phyloP scores from a whole-genome alignment of 306 rosid species.

The Corylus avellana region DNA sequence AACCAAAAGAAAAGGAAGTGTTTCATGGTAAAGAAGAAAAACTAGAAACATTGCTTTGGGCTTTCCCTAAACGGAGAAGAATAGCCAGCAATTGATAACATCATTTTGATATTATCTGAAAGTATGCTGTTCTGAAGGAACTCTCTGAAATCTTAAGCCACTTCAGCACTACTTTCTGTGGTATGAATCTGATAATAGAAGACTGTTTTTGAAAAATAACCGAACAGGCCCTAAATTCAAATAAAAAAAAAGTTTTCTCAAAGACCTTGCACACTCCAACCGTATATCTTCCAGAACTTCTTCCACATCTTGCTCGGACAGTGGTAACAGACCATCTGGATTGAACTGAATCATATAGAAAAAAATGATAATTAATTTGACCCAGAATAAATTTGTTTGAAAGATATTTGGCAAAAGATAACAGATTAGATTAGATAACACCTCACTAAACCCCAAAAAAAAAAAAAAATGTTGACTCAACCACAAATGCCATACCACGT shows the following conservation, averaged over 20 bases:
- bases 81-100: neutral
- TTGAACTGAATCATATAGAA: conserved; percentile 50
- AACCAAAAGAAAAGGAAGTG: neutral
- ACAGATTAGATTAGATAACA: neutral
- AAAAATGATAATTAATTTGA: conserved; percentile 26
- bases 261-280: conserved; percentile 90
- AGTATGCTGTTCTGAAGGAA: neutral
- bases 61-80: neutral
- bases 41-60: neutral
- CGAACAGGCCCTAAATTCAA: conserved; percentile 17
- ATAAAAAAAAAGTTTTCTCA: conserved; percentile 18
- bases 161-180: neutral
- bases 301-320: conserved; percentile 58
- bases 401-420: neutral
- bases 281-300: conserved; percentile 86
- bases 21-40: neutral
- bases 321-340: conserved; percentile 42
- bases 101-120: neutral
- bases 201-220: neutral
- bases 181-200: neutral
- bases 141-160: neutral
- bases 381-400: neutral
- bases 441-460: neutral
- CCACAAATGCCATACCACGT: conserved; percentile 61
- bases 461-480: conserved; percentile 1